Base-by-base conservation (phyloP, 305 asterid genomes). In the Fraxinus albicans region DNA sequence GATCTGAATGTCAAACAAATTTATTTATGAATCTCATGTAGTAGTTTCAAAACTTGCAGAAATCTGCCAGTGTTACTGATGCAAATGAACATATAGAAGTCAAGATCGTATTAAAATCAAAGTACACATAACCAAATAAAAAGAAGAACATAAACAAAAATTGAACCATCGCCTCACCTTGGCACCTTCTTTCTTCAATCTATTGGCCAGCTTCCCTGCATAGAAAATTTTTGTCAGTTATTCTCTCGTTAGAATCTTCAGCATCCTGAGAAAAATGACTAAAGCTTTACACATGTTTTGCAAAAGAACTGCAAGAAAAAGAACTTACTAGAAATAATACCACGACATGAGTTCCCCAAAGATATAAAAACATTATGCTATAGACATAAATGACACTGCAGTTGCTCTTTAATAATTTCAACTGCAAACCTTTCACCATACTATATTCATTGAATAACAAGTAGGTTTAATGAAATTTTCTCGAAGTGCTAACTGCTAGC, bases 181-280 rank as follows among this genome's bases (percentile, higher is more conserved):
- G 35, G 95, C 92, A 83, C 98, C 99, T 87, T 89, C 96, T 19
- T 90, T 92, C 89, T 92, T 93, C 91, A 96, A 82, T 88, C 98
- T 91, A 86, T 91, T 76, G 47, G 97, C 98, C 86, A 96, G 91
- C 87, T 96, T 96, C 80, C 99, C 99, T 94, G 98, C 90, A 87
- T 40, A 29, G 36, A 31, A 13, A 40, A 1, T 44, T 27, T 31
- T 77, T 85, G 38, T 67, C 72, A 77, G 81, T 84, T 80, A 85
- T 35, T 73, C 33, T 69, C 55, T 73, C 42, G 76, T 65, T 10
- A 23, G 60, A 67, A 81, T 85, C 76, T 76, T 78, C 65, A 29
- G 12, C 25, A 70, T 77, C 80, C 40, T 67, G 8, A 67, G 12
- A 27, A 27, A 67, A 27, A 67, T 27, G 36, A 67, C 73, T 0